Conservation (phyloP, 108 stramenopile genomes). For the Skeletonema tropicum region DNA sequence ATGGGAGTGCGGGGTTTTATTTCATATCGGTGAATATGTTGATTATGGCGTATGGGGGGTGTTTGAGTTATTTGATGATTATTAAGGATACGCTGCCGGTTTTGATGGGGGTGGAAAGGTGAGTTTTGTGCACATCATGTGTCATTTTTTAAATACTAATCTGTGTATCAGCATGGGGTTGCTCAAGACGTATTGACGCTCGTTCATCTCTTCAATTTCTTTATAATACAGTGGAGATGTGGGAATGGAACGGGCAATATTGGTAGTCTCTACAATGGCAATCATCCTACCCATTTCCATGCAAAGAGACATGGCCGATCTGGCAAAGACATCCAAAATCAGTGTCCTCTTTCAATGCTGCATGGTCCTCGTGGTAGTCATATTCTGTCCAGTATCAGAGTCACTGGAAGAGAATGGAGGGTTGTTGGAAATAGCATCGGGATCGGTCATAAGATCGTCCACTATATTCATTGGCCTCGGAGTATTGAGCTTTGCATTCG, state of each 20-base stretch:
- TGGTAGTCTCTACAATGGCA: constrained; percentile 61
- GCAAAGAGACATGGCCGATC: constrained; percentile 86
- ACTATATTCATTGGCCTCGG: constrained; percentile 50
- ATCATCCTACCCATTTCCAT: constrained; percentile 72
- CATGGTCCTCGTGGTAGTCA: constrained; percentile 34
- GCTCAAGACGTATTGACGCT: background rate
- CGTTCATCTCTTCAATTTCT: background rate
- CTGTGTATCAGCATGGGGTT: too few species aligned
- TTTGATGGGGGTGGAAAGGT: constrained; percentile 59
- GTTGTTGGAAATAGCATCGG: constrained; percentile 21
- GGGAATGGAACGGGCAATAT: constrained; percentile 48
- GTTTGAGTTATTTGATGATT: constrained; percentile 81
- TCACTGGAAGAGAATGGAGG: constrained; percentile 36
- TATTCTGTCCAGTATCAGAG: constrained; percentile 35
- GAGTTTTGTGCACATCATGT: background rate
- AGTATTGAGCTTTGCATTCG: constrained; percentile 48
- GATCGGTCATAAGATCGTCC: constrained; percentile 23
- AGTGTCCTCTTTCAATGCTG: constrained; percentile 38
- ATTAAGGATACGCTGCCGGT: constrained; percentile 82
- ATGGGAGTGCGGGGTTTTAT: constrained; percentile 65
- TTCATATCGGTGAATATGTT: constrained; percentile 78
- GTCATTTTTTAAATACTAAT: too few species aligned
- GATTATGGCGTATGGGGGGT: constrained; percentile 85
- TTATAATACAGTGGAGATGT: constrained; percentile 24
- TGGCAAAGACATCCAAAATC: constrained; percentile 57